Base-by-base conservation (phyloP, 1,284 basidiomycete genomes). In the Porodaedalea pini region DNA sequence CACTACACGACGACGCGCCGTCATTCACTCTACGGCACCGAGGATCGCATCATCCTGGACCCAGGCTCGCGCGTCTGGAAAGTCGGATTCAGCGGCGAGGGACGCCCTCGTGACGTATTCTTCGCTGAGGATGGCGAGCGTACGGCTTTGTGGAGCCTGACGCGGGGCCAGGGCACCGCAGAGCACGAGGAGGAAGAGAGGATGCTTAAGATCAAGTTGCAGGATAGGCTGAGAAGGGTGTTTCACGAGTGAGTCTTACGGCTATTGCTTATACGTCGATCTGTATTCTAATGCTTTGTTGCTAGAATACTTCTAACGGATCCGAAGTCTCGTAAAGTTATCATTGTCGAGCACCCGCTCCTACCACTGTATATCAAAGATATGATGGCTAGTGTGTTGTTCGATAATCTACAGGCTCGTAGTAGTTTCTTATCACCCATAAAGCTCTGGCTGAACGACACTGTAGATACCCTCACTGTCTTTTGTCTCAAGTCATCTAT, bases 291-390 rank as follows among this genome's bases (percentile, higher is more conserved):
- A 49, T 51, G 61, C 54, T n/a, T 29, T 41, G 58, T 44, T 21
- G 7, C 8, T 67, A 95, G 94, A 66, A 89, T 92, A 57, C 79
- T 99, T 45, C 79, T 98, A 70, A 90, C 91, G 61, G 97, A 98
- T 68, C 90, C 95, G 0, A 96, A 94, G 70, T 86, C 92, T 34
- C 83, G 96, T 50, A 97, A 96, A 70, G 88, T 99, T 57, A 90
- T 98, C 51, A 68, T 99, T 25, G 78, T 96, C 4, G 95, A 98
- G 71, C 90, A 93, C 68, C 91, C 96, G 0, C 75, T 97, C 49
- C 75, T 97, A 10, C 92, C 95, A 0, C 72, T 90, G 1, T 81
- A 87, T 61, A 85, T 98, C 67, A 97, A 97, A 71, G 90, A 95
- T 48, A 84, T 85, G 62, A 81, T 99, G 49, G 92, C 92, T 4